Base-by-base conservation (phyloP, 768 basidiomycete genomes). In the Amanita brunnescens region DNA sequence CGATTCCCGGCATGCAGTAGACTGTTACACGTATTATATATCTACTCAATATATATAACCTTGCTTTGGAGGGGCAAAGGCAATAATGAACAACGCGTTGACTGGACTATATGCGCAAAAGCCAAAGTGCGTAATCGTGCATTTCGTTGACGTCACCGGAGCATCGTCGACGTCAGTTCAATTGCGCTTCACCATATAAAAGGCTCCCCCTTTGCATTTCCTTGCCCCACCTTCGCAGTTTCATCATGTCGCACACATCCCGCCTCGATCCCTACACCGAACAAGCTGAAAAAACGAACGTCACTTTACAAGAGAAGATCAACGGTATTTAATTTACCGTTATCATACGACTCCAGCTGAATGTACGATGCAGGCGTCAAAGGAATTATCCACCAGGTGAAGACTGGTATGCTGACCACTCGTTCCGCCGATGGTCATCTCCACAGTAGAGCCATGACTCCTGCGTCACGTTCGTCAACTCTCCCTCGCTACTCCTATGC, bases 361-460 rank as follows among this genome's bases (percentile, higher is more conserved):
- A n/a, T 32, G 32, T n/a, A 16, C 70, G 65, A 64, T 47, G 14
- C 24, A 85, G 85, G 74, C 47, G 74, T 91, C 26, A 80, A 84
- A 54, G 69, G 70, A 21, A 79, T 92, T 51, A 62, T 91, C 49
- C 76, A 80, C 52, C 67, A 70, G 1, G 80, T 82, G 7, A 73
- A 78, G 58, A 81, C 77, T 0, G 86, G 83, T 47, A 89, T 92
- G 83, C 68, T 93, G 16, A 86, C 87, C 8, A 89, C 87, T 12
- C 82, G 85, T 33, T 75, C 80, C 14, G 61, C 74, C 12, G 71
- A 79, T 49, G 89, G 88, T 0, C 69, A 77, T 38, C 65, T 94
- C 18, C 91, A 93, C 64, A 80, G 88, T 6, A 78, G 91, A 51
- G 83, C 84, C 21, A 93, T 94, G 91, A 73, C 76, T 13, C 85